Evolutionary conservation across 2,329 filamentous ascomycete genomes (phyloP), one percentile per base, ranked within the genome.

Genomic region (Ophiocordyceps sinensis): DNA sequence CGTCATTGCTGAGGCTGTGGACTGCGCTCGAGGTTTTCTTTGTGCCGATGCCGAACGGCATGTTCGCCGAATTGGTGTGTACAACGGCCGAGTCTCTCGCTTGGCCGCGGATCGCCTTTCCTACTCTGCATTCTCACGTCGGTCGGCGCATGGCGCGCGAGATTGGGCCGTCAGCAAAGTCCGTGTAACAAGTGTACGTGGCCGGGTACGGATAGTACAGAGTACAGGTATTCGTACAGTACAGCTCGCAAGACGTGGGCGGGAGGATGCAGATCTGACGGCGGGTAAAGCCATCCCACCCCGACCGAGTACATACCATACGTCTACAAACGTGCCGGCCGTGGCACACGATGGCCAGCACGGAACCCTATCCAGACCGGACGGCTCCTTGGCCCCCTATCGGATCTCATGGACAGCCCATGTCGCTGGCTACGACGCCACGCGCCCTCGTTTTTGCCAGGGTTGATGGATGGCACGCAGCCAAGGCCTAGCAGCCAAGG

Each of bases 221-320:
- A n/a, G n/a, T n/a, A n/a, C n/a, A n/a, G n/a, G n/a, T n/a, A n/a
- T n/a, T n/a, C n/a, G 41, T 12, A 38, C 26, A 30, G 32, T 14
- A 5, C 9, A 15, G 32, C 32, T 3, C 26, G 28, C 32, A 15
- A 15, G n/a, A 14, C 9, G n/a, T 35, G 14, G 15, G 36, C 41
- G 37, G 41, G 9, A 38, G 41, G 41, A 36, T 38, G 41, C 41
- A 42, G 41, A 35, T 42, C 36, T 42, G 36, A 42, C 41, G 41
- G 41, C 41, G 41, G 41, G 36, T 35, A 38, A 35, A 23, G 40
- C 40, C 40, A 35, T 15, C 21, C 8, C 29, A 35, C 29, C 40
- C 40, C 36, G 29, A 28, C 36, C 36, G 40, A 31, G 29, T 28
- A 17, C 35, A n/a, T n/a, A 34, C 10, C 7, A 34, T 10, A 15